Evolutionary conservation across 2,329 filamentous ascomycete species (phyloP), one percentile per base, ranked within the genome.

Genomic region (Penicillium sp.): DNA sequence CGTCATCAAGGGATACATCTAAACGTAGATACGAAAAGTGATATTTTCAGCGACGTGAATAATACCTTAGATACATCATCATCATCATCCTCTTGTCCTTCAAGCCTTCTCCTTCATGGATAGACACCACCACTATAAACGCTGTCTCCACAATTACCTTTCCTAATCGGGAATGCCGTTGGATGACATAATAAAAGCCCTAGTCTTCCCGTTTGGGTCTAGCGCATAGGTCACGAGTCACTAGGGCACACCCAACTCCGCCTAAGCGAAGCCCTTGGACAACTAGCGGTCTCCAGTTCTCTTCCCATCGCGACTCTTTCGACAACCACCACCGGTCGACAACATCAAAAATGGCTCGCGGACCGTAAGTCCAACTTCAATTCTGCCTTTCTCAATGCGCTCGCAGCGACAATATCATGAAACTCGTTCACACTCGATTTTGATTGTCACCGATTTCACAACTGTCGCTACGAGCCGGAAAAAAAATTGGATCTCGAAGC

Each of bases 1-100:
- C 21, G 87, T 96, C 10, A 83, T 97, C 62, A 95, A 96, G 80
- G 93, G 92, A 5, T 91, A 88, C 68, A 81, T 92, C 60, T 92
- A 80, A 64, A 56, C 45, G 44, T 56, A 56, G 29, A 56, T 53
- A 58, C 28, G 50, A 63, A 62, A 62, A 60, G 52, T 58, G n/a
- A 29, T 18, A 56, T 55, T 57, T 39, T 51, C 48, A 65, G 57
- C 58, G 61, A 63, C 56, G 45, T 58, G 43, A 55, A 48, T 45
- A 45, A 45, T 45, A 45, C 42, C 21, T 29, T 43, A 11, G 13
- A 45, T 45, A 31, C 42, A 45, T 31, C 18, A 19, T 31, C n/a
- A 5, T 28, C 24, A 28, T n/a, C n/a, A n/a, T n/a, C n/a, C n/a
- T n/a, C n/a, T n/a, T n/a, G n/a, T n/a, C n/a, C n/a, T n/a, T n/a